These are phyloP conservation scores for Solanum peruvianum DNA, from an alignment of 257 asterid species.

Conservation along the genomic window DNA sequence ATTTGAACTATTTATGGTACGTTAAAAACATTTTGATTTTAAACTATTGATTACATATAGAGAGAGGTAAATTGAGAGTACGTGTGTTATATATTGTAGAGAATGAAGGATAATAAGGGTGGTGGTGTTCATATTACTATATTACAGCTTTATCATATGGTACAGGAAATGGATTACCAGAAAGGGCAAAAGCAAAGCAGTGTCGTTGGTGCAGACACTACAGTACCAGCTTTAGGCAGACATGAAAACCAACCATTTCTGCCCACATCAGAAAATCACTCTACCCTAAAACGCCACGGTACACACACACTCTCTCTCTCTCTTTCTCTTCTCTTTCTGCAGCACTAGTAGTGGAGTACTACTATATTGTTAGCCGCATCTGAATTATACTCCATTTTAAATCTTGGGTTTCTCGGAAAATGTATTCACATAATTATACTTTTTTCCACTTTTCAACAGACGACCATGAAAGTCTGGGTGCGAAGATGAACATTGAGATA, in stretches of 20 bases:
- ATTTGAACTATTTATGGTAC: no score
- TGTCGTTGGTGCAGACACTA: conserved; percentile 2
- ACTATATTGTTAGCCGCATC: background rate
- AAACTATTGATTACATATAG: background rate
- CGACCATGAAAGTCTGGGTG: background rate
- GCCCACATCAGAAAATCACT: background rate
- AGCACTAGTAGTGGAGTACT: background rate
- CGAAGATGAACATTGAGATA: conserved; percentile 14
- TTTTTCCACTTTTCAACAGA: background rate
- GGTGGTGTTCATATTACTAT: background rate
- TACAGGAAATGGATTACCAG: conserved; percentile 15
- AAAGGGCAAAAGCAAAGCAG: background rate
- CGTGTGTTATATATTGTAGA: background rate
- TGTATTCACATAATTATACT: background rate
- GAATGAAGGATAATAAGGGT: background rate
- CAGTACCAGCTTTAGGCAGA: conserved; percentile 7
- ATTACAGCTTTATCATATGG: background rate
- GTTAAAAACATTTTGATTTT: background rate
- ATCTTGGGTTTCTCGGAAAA: background rate
- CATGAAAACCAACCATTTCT: conserved; percentile 2
- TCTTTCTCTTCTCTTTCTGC: background rate
- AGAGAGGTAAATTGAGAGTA: background rate
- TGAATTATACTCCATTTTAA: background rate
- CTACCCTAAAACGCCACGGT: conserved; percentile 10
- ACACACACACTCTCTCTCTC: background rate